A percentile compares a stretch with the other conserved stretches of the same genome.
These are phyloP conservation scores for Verticillium nubilum DNA, from an alignment of 2,329 filamentous ascomycete species.

Conservation along the genomic window DNA sequence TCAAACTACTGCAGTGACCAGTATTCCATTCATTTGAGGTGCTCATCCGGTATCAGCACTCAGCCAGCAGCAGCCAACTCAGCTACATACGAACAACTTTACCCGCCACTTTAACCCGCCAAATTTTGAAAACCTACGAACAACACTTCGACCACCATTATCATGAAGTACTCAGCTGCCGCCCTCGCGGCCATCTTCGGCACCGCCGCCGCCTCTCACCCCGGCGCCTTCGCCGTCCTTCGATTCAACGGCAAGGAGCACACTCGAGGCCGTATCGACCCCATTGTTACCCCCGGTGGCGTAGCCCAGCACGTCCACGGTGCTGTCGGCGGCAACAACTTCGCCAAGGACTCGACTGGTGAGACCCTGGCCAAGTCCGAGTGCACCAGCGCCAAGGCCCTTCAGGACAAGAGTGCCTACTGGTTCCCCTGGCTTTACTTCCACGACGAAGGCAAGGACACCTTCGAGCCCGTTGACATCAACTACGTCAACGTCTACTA, in stretches of 20 bases:
- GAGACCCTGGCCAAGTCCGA: slow-evolving; percentile 52
- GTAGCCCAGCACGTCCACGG: slow-evolving; percentile 62
- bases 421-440: slow-evolving; percentile 73
- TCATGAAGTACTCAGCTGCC: slow-evolving; percentile 29
- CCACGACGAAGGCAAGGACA: slow-evolving; percentile 54
- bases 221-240: slow-evolving; percentile 60
- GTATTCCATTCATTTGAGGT: slow-evolving; percentile 20
- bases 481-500: slow-evolving; percentile 77
- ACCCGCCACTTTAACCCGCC: neutral
- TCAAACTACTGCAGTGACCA: slow-evolving; percentile 15
- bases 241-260: slow-evolving; percentile 63
- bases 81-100: slow-evolving; percentile 7
- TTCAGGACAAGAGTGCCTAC: slow-evolving; percentile 68
- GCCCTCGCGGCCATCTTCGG: slow-evolving; percentile 32
- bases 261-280: slow-evolving; percentile 59
- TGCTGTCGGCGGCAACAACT: slow-evolving; percentile 65
- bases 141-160: slow-evolving; percentile 3
- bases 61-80: neutral
- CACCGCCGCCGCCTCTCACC: slow-evolving; percentile 27
- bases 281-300: slow-evolving; percentile 59
- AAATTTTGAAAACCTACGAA: neutral
- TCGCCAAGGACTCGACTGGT: slow-evolving; percentile 57
- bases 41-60: slow-evolving; percentile 29
- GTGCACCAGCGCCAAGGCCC: slow-evolving; percentile 67
- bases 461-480: slow-evolving; percentile 60